Evolutionary conservation across 345 rosid genomes (phyloP).

Genomic region (Pistacia vera): DNA sequence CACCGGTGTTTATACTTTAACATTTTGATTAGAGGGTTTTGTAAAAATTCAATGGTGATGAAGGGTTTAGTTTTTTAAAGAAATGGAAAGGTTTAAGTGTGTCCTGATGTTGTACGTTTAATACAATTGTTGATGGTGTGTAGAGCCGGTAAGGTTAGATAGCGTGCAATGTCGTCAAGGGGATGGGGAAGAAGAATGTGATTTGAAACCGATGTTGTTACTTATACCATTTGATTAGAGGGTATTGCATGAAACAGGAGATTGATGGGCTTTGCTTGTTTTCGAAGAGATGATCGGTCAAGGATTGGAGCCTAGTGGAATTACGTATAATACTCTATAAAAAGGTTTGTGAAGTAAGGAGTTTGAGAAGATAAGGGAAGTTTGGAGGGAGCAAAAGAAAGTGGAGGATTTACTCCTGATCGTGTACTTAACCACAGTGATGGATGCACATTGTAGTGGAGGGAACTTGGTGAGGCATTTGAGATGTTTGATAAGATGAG

Average conservation of each 20-base stretch:
- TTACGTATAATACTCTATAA: conserved; percentile 73
- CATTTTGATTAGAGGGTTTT: conserved; percentile 70
- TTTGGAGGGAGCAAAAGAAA: conserved; percentile 41
- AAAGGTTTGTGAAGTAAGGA: conserved; percentile 64
- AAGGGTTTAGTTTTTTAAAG: conserved; percentile 64
- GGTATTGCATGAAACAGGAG: conserved; percentile 73
- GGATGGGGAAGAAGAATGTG: conserved; percentile 55
- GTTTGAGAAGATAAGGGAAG: conserved; percentile 55
- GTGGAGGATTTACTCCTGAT: conserved; percentile 57
- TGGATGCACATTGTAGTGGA: conserved; percentile 59
- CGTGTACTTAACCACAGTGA: conserved; percentile 76
- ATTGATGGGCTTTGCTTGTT: conserved; percentile 59
- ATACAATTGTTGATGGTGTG: conserved; percentile 89
- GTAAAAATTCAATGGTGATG: conserved; percentile 68
- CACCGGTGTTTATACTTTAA: conserved; percentile 68
- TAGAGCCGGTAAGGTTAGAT: conserved; percentile 71
- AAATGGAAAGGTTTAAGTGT: conserved; percentile 57
- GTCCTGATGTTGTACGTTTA: conserved; percentile 68
- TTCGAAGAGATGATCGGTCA: conserved; percentile 51
- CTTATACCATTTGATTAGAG: conserved; percentile 77
- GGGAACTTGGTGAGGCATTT: conserved; percentile 66
- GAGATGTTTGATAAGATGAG: conserved; percentile 57
- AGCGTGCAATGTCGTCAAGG: conserved; percentile 72
- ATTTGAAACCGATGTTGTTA: conserved; percentile 66
- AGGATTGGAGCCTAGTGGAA: conserved; percentile 59